These are phyloP conservation scores for Cornus suecica DNA, from an alignment of 148 eudicot genomes.

Conservation along the genomic window DNA sequence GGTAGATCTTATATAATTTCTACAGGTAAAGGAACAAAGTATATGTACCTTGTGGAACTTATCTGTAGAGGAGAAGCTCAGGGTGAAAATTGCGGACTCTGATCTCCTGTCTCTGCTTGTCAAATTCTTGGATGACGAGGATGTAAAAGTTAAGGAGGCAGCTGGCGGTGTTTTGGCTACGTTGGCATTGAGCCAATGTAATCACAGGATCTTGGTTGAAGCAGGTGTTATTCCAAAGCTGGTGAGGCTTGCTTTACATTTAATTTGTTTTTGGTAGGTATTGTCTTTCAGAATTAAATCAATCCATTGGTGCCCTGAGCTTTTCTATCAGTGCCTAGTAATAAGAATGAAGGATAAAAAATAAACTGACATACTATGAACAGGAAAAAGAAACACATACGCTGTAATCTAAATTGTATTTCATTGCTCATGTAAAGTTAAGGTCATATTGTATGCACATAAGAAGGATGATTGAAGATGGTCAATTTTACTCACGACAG, in stretches of 20 bases:
- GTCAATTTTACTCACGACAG: not conserved
- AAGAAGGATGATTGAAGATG: not conserved
- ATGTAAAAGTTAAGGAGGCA: conserved; percentile 59
- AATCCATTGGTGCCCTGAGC: not conserved
- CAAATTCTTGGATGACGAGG: conserved; percentile 71
- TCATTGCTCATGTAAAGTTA: not conserved
- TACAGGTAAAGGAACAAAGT: conserved; percentile 89
- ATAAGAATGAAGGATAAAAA: not conserved
- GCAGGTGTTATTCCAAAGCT: conserved; percentile 73
- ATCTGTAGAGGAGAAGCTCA: conserved; percentile 68
- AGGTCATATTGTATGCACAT: not conserved
- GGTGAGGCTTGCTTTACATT: conserved; percentile 43
- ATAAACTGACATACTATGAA: not conserved
- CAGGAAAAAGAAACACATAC: not conserved
- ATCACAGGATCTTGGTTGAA: conserved; percentile 70
- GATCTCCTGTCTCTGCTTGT: conserved; percentile 64
- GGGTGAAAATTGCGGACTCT: conserved; percentile 50
- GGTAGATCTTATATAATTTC: conserved; percentile 20
- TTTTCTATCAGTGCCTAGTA: not conserved
- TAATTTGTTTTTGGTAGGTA: not conserved
- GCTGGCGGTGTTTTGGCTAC: conserved; percentile 84
- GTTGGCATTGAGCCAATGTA: conserved; percentile 48
- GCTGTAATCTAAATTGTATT: not conserved
- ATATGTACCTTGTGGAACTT: conserved; percentile 71
- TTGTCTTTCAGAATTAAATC: not conserved